Base-by-base conservation (phyloP, 306 rosid species). In the Chamaecrista fasciculata region DNA sequence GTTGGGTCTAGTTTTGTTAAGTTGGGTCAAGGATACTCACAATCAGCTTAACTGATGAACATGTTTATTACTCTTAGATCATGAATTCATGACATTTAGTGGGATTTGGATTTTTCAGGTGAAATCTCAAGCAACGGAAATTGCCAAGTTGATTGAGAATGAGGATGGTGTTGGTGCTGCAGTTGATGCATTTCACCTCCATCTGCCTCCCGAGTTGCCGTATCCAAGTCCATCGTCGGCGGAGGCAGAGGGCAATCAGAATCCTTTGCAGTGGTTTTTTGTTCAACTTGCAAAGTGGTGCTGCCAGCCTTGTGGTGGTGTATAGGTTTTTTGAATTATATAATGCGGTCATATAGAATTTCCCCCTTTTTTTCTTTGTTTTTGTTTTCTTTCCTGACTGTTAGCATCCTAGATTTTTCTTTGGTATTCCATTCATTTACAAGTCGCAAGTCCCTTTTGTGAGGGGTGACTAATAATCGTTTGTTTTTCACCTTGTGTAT, bases 141-240 rank as follows among this genome's bases (percentile, higher is more conserved):
- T 94, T 23, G 89, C 96, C n/a, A 85, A 83, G 77, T 73, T 90
- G 85, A 79, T 94, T 36, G 89, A 85, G 81, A 88, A 82, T 10
- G 99, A 94, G 78, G 97, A 94, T n/a, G 99, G 99, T 6, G 97
- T 88, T 74, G 95, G 89, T 1, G 86, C 86, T 11, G 97, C 99
- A 4, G 97, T 94, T 28, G 80, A 87, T 61, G 94, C 97, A n/a
- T 94, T 94, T 78, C 97, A 91, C 61, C 83, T 85, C 33, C 99
- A 91, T 42, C 80, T 94, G 55, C 97, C 97, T 14, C 57, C 85
- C 12, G 97, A 87, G 78, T 62, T 91, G 47, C 96, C 99, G 2
- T 28, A 86, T 74, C 91, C 92, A 47, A 55, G 72, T 65, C 80
- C 86, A 42, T 74, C 76, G 19, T 78, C 77, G 5, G 81, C 51